A percentile compares a stretch with the other conserved stretches of the same genome.
Evolutionary conservation across 2,329 filamentous ascomycete genomes (phyloP).

Genomic region (Trichoderma arundinaceum): DNA sequence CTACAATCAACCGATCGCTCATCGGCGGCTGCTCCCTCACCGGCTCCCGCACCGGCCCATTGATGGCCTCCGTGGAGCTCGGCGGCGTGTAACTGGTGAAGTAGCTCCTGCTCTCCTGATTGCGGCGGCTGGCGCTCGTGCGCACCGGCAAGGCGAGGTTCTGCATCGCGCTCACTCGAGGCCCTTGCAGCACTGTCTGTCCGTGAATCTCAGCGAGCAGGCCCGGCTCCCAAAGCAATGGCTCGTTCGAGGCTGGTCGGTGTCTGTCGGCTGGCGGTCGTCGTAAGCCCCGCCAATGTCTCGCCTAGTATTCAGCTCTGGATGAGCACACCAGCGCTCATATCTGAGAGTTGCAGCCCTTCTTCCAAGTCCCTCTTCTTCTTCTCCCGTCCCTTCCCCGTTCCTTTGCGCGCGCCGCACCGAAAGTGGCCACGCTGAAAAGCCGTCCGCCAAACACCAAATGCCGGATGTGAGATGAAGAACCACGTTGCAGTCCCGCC

Average conservation of each 20-base stretch:
- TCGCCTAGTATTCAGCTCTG: background rate
- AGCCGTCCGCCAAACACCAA: background rate
- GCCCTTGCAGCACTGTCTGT: no score
- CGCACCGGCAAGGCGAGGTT: constrained; percentile 60
- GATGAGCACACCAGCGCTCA: constrained; percentile 13
- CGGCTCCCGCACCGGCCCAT: constrained; percentile 64
- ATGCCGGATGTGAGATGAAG: no score
- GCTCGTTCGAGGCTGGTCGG: no score
- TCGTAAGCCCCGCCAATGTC: background rate
- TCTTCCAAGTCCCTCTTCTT: background rate
- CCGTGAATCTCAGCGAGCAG: no score
- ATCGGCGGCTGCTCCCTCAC: constrained; percentile 57
- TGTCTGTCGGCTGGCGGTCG: no score
- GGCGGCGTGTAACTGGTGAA: constrained; percentile 61
- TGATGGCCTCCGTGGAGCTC: constrained; percentile 66
- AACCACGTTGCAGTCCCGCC: no score
- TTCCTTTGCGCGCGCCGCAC: background rate
- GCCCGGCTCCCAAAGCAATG: no score
- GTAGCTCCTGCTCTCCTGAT: constrained; percentile 62
- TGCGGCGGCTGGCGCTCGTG: constrained; percentile 53
- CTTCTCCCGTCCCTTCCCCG: constrained; percentile 16
- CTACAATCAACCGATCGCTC: constrained; percentile 73
- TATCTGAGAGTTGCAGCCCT: background rate
- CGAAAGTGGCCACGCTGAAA: background rate
- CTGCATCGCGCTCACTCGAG: constrained; percentile 1